These are phyloP conservation scores for Collybia sp. DNA, from an alignment of 768 basidiomycete genomes.

Conservation along the genomic window DNA sequence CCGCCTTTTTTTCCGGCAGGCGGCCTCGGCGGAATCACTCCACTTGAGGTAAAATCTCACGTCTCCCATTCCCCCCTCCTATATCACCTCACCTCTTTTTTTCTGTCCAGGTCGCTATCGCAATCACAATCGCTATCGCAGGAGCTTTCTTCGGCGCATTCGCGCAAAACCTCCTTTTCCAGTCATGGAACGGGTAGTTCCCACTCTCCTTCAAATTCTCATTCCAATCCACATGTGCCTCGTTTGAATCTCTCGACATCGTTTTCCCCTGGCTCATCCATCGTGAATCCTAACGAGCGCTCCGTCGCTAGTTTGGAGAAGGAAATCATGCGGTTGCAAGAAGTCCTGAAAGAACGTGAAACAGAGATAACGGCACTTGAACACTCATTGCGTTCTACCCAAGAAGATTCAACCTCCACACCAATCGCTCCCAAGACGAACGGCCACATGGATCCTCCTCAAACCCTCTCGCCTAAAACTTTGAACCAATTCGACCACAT, in stretches of 20 bases:
- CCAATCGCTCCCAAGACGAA: conserved; percentile 11
- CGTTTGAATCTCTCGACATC: conserved; percentile 61
- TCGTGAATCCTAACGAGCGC: conserved; percentile 48
- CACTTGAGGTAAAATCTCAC: conserved; percentile 63
- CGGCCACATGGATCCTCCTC: conserved; percentile 15
- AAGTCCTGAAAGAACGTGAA: conserved; percentile 87
- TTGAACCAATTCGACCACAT: conserved; percentile 71
- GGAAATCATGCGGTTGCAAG: conserved; percentile 94
- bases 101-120: conserved; percentile 79
- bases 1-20: conserved; percentile 84
- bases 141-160: conserved; percentile 88
- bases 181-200: conserved; percentile 68
- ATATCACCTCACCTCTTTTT: conserved; percentile 7
- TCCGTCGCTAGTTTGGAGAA: conserved; percentile 84
- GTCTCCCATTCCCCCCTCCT: conserved; percentile 4
- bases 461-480: conserved; percentile 64
- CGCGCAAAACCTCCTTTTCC: conserved; percentile 78
- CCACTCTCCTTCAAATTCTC: conserved; percentile 51
- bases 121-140: conserved; percentile 96
- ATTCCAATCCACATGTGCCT: conserved; percentile 17
- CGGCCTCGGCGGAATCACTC: conserved; percentile 83
- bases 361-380: conserved; percentile 84
- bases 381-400: conserved; percentile 36
- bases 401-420: conserved; percentile 15
- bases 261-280: conserved; percentile 33